These are phyloP conservation scores for Podospora pseudoanserina DNA, from an alignment of 495 filamentous ascomycete genomes.

Conservation along the genomic window DNA sequence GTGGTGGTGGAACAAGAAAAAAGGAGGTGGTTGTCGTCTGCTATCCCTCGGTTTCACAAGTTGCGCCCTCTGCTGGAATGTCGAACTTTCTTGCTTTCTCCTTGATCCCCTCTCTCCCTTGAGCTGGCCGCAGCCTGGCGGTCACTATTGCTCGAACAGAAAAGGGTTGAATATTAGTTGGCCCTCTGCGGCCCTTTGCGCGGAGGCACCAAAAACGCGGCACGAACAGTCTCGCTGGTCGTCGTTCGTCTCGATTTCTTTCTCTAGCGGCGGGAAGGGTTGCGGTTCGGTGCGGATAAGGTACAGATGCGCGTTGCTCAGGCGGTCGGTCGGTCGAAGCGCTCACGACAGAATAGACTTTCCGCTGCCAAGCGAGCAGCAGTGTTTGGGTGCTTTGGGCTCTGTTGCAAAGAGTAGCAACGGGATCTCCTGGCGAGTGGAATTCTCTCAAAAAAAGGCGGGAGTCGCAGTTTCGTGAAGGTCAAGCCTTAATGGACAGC, in stretches of 20 bases:
- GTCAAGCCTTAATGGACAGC: conserved; percentile 27
- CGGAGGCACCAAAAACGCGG: conserved; percentile 6
- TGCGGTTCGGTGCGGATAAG: conserved; percentile 4
- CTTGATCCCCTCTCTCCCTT: conserved; percentile 2
- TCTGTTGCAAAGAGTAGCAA: conserved; percentile 13
- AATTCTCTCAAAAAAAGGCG: conserved; percentile 23
- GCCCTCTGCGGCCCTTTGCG: conserved; percentile 8
- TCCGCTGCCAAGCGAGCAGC: conserved; percentile 6
- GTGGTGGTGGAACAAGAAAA: not conserved
- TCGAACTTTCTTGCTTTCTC: conserved; percentile 7
- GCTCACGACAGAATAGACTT: not conserved
- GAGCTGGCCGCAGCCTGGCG: conserved; percentile 10
- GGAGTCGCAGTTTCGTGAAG: conserved; percentile 30
- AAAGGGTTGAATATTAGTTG: conserved; percentile 11
- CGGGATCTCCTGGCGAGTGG: conserved; percentile 11
- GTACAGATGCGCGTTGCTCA: conserved; percentile 4
- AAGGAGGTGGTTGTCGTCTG: not conserved
- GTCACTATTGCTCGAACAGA: conserved; percentile 12
- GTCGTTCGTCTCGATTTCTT: conserved; percentile 7
- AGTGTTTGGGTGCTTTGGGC: conserved; percentile 18
- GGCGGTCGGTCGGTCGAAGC: not conserved
- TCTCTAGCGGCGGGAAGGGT: not conserved
- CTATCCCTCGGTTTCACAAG: not conserved
- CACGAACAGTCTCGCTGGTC: not conserved
- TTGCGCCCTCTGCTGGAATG: conserved; percentile 4